Percentiles rank a stretch among this genome's conserved stretches.
Conservation (phyloP, 78 protist species). For the Dictyostelium firmibasis region DNA sequence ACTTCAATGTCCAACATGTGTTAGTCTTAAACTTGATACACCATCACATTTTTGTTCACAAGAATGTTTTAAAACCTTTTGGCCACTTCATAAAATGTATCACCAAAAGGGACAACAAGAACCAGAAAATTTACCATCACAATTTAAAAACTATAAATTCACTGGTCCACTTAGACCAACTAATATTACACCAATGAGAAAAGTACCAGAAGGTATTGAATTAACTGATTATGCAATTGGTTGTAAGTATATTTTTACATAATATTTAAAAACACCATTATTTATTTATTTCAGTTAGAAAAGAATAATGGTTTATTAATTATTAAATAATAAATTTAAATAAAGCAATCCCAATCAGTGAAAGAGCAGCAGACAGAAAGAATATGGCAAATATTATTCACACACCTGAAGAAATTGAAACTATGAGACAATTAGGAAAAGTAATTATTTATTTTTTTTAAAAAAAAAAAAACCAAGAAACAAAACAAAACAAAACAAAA, state of each 20-base stretch:
- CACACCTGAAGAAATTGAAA: slow-evolving; percentile 46
- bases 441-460: neutral
- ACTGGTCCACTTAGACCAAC: slow-evolving; percentile 72
- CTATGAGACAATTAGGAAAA: slow-evolving; percentile 51
- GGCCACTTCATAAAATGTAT: slow-evolving; percentile 68
- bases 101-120: neutral
- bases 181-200: slow-evolving; percentile 56
- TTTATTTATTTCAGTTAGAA: too few species aligned
- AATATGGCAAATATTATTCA: slow-evolving; percentile 20
- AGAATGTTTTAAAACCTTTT: slow-evolving; percentile 76
- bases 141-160: slow-evolving; percentile 33
- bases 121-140: neutral
- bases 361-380: slow-evolving; percentile 48
- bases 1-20: slow-evolving; percentile 80
- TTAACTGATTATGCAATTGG: slow-evolving; percentile 73
- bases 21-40: slow-evolving; percentile 6
- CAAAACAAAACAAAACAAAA: too few species aligned
- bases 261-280: too few species aligned
- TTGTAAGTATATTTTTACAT: slow-evolving; percentile 58
- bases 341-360: slow-evolving; percentile 46
- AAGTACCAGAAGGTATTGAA: slow-evolving; percentile 32
- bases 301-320: too few species aligned
- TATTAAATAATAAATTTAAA: neutral
- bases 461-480: neutral
- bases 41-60: slow-evolving; percentile 72